Conservation (phyloP, 495 filamentous ascomycete species). For the Annulohypoxylon nitens region DNA sequence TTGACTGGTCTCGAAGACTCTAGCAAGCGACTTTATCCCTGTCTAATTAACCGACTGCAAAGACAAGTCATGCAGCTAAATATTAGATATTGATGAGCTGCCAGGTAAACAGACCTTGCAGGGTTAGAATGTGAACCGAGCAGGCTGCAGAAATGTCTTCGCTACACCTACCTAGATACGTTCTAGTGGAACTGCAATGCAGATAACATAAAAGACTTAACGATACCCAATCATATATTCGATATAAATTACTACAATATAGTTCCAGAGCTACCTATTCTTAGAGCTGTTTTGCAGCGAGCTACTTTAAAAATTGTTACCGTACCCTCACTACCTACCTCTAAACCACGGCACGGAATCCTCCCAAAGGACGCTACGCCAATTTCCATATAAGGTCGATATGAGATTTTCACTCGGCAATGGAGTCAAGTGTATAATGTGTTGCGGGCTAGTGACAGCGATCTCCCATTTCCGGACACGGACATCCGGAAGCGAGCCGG, state of each 20-base stretch:
- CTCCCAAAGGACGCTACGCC: not conserved
- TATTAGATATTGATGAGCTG: conserved; percentile 6
- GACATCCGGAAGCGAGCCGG: conserved; percentile 5
- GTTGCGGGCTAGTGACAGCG: not conserved
- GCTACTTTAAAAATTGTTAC: conserved; percentile 3
- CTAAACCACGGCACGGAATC: not conserved
- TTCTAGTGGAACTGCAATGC: not conserved
- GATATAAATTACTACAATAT: conserved; percentile 3
- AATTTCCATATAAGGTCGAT: not conserved
- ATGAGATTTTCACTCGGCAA: not conserved
- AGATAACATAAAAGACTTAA: not conserved
- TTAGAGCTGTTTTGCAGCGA: not conserved
- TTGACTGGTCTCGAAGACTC: not conserved
- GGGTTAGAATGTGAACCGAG: not conserved
- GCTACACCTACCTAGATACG: not conserved
- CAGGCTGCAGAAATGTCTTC: conserved; percentile 7
- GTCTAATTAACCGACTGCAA: conserved; percentile 23
- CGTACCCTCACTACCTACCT: not conserved
- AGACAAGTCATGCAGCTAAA: conserved; percentile 12
- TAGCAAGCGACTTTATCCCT: conserved; percentile 8
- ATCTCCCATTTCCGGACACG: conserved; percentile 2
- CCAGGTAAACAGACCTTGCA: conserved; percentile 13
- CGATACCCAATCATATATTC: not conserved
- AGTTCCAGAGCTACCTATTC: not conserved
- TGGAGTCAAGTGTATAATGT: not conserved